Base-by-base conservation (phyloP, 495 filamentous ascomycete species). In the Neurospora sp. region DNA sequence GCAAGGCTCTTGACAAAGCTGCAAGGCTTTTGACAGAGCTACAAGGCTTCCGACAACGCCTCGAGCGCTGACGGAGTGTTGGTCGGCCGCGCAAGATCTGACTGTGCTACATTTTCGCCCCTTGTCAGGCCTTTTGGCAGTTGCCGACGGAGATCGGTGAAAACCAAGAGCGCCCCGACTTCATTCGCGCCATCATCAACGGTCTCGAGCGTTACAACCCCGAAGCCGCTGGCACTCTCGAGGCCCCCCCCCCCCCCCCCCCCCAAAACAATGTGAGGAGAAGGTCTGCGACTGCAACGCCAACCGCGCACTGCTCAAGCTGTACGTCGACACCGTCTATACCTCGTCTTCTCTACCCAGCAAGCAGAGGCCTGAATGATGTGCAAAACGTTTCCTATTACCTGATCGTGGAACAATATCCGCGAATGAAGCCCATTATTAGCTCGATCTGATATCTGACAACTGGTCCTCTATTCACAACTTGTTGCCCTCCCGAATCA, bases 381-480 rank as follows among this genome's bases (percentile, higher is more conserved):
- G 93, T 91, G 87, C 79, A 82, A 88, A 90, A 96, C 94, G 95
- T 98, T 97, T 97, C 93, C 93, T 97, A 98, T 97, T 97, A 97
- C 89, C 94, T 92, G 93, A 97, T 78, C 80, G 84, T 81, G 82
- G 80, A 86, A 86, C 83, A 81, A 76, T 78, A 81, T 76, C 76
- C 69, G 76, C 74, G 68, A 59, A 71, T 87, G 87, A 86, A 84
- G 86, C 84, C 73, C 79, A 74, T 74, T 77, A 88, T 89, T 89
- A 87, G 85, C 83, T 88, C 84, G 27, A 27, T 27, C 27, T 27
- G 27, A 27, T 90, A 88, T 89, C 89, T 92, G 89, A 91, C 65
- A 73, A 73, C 20, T 39, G 70, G 40, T 40, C 81, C 77, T 75
- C 61, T 61, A 42, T 39, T 59, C 59, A 76, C 37, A 59, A 40